Evolutionary conservation across 164 flowering plant genomes (phyloP).

Genomic region (Berberis vulgaris): DNA sequence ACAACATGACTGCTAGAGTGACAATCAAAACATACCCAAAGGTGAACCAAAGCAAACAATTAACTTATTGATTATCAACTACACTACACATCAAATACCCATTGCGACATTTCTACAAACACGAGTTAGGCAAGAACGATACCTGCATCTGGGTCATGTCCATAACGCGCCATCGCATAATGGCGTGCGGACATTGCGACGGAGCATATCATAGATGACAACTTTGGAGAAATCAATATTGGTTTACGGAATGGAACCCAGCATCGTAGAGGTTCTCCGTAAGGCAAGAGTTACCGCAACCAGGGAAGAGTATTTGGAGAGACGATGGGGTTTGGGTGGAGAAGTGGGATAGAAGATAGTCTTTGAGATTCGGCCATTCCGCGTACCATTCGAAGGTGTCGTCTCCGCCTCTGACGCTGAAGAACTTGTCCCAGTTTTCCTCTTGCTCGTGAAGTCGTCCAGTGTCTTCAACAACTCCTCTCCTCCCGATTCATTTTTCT

Average conservation of each 20-base stretch:
- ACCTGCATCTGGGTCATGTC: constrained; percentile 95
- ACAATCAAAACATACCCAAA: too few relatives aligned
- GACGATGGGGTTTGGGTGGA: neutral
- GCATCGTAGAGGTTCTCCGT: constrained; percentile 80
- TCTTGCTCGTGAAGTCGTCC: constrained; percentile 80
- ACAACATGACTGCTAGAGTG: too few relatives aligned
- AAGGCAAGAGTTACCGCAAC: constrained; percentile 81
- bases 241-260: constrained; percentile 54
- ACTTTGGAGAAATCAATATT: constrained; percentile 92
- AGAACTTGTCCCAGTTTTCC: constrained; percentile 95
- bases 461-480: constrained; percentile 41
- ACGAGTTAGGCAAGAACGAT: too few relatives aligned
- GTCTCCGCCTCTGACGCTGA: constrained; percentile 52
- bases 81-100: too few relatives aligned
- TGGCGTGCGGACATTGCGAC: constrained; percentile 54
- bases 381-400: constrained; percentile 96
- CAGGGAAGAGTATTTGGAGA: constrained; percentile 68
- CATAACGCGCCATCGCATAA: constrained; percentile 94
- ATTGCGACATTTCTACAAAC: too few relatives aligned
- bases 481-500: constrained; percentile 3
- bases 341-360: constrained; percentile 42
- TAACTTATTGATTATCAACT: too few relatives aligned
- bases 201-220: constrained; percentile 76
- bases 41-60: too few relatives aligned
- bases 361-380: constrained; percentile 65